These are phyloP conservation scores for Termitomyces sp. DNA, from an alignment of 768 basidiomycete genomes.

Conservation along the genomic window DNA sequence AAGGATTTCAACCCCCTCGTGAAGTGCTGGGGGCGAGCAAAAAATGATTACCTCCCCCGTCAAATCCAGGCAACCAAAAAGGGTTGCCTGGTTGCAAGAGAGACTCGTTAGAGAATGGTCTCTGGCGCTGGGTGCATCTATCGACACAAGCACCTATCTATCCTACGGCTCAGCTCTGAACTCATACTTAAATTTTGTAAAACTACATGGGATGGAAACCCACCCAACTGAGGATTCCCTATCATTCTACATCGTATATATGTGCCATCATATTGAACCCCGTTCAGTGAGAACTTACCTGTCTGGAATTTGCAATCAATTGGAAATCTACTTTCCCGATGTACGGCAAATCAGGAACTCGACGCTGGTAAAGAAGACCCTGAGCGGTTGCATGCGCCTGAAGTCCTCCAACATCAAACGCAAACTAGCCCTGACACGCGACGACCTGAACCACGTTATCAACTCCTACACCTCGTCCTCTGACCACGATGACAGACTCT, in stretches of 20 bases:
- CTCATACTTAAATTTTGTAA: conserved; percentile 36
- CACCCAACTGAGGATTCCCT: conserved; percentile 37
- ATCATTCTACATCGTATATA: conserved; percentile 32
- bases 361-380: conserved; percentile 23
- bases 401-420: neutral
- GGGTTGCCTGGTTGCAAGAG: too few relatives aligned
- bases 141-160: neutral
- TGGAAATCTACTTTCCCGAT: conserved; percentile 30
- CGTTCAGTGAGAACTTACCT: conserved; percentile 34
- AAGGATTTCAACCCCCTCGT: too few relatives aligned
- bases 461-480: neutral
- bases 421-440: conserved; percentile 22
- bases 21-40: too few relatives aligned
- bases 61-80: too few relatives aligned
- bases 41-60: too few relatives aligned
- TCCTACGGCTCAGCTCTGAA: conserved; percentile 33
- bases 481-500: conserved; percentile 2
- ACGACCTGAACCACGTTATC: neutral
- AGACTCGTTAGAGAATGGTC: too few relatives aligned
- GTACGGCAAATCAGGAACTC: conserved; percentile 20
- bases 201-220: conserved; percentile 28
- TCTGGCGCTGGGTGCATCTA: too few relatives aligned
- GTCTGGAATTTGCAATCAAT: conserved; percentile 34
- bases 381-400: conserved; percentile 22
- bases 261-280: conserved; percentile 35